Conservation (phyloP, 177 flowering plant genomes). For the Tripterygium wilfordii region DNA sequence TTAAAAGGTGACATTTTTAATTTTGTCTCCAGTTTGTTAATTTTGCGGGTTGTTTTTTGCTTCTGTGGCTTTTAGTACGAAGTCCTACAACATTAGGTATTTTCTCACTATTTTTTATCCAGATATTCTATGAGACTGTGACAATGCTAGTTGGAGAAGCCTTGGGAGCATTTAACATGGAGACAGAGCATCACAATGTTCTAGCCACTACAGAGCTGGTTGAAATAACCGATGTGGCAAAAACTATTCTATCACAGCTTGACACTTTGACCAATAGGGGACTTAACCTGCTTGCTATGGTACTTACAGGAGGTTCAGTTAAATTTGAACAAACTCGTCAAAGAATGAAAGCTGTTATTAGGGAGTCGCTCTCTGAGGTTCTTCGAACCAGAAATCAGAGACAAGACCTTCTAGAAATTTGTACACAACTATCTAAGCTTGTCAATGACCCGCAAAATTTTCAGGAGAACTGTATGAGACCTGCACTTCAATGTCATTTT, state of each 20-base stretch:
- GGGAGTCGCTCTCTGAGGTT: slow-evolving; percentile 22
- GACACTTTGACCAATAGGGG: slow-evolving; percentile 53
- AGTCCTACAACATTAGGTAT: no score
- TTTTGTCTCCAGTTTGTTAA: neutral
- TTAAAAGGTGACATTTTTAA: neutral
- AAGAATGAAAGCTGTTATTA: slow-evolving; percentile 45
- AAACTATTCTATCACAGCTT: slow-evolving; percentile 25
- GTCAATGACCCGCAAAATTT: slow-evolving; percentile 43
- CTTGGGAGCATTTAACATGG: slow-evolving; percentile 25
- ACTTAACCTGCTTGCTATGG: slow-evolving; percentile 41
- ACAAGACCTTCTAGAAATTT: slow-evolving; percentile 5
- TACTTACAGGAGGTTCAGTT: slow-evolving; percentile 29
- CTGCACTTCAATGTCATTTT: slow-evolving; percentile 18
- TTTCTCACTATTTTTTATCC: slow-evolving; percentile 10
- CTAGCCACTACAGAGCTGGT: slow-evolving; percentile 18
- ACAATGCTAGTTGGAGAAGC: slow-evolving; percentile 38
- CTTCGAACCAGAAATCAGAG: slow-evolving; percentile 6
- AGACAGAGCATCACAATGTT: slow-evolving; percentile 11
- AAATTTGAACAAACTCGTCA: slow-evolving; percentile 48
- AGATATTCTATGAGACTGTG: slow-evolving; percentile 55
- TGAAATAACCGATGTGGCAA: slow-evolving; percentile 7
- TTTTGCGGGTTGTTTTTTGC: neutral
- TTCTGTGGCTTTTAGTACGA: no score
- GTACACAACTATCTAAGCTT: slow-evolving; percentile 22
- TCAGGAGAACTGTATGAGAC: slow-evolving; percentile 11